Percentiles rank a stretch among this genome's conserved stretches.
These are phyloP conservation scores for Boletus coccyginus DNA, from an alignment of 768 basidiomycete genomes.

Conservation along the genomic window DNA sequence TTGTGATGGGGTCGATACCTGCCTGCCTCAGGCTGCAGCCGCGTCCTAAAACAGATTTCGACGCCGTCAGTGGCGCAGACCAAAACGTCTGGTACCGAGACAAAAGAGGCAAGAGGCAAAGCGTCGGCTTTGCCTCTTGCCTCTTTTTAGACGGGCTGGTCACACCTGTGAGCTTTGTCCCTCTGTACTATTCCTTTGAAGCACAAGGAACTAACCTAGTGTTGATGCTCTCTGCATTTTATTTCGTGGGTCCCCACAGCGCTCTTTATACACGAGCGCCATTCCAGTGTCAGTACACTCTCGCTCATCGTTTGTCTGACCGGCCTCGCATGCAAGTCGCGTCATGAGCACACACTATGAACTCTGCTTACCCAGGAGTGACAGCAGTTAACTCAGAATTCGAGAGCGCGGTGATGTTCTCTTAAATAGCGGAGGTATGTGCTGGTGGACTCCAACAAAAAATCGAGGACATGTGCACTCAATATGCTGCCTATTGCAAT, in stretches of 20 bases:
- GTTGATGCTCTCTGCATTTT: not conserved
- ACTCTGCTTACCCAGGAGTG: no score
- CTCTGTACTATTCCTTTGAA: not conserved
- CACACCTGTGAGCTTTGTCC: not conserved
- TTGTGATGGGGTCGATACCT: no score
- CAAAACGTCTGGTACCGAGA: no score
- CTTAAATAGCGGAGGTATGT: conserved; percentile 22
- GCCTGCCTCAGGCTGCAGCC: no score
- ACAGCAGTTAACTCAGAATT: no score
- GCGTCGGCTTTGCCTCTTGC: no score
- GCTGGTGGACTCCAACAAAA: not conserved
- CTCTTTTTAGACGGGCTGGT: no score
- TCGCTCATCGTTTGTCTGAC: not conserved
- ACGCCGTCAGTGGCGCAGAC: no score
- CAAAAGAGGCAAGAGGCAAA: no score
- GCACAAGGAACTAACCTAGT: not conserved
- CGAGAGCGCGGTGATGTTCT: not conserved
- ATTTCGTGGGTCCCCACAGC: conserved; percentile 6
- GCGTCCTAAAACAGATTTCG: no score
- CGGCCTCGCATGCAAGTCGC: no score
- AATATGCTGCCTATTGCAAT: conserved; percentile 3
- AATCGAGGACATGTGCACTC: conserved; percentile 17
- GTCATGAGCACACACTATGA: no score
- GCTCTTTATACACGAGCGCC: not conserved
- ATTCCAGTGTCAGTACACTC: conserved; percentile 12